Conservation (phyloP, 768 basidiomycete species). For the Phaeotremella skinneri region DNA sequence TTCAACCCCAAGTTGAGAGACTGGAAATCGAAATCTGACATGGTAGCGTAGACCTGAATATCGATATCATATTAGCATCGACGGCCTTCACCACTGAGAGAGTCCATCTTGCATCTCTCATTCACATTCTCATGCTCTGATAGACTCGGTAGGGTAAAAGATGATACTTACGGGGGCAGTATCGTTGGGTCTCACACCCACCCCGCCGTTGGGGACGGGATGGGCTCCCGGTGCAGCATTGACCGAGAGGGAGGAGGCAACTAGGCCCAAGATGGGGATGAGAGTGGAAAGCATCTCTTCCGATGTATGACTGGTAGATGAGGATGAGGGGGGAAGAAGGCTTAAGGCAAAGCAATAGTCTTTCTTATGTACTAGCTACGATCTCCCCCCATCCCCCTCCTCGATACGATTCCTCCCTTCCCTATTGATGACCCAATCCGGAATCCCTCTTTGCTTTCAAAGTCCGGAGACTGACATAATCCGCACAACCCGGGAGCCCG, state of each 20-base stretch:
- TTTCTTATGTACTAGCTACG: too few relatives aligned
- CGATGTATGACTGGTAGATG: neutral
- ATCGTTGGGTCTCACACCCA: constrained; percentile 47
- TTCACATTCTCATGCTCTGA: neutral
- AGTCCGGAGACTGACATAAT: too few relatives aligned
- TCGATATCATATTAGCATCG: constrained; percentile 31
- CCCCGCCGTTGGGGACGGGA: constrained; percentile 41
- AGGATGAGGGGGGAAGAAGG: neutral
- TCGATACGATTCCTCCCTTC: too few relatives aligned
- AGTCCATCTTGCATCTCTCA: too few relatives aligned
- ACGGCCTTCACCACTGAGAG: too few relatives aligned
- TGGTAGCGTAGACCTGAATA: constrained; percentile 11
- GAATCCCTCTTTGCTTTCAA: too few relatives aligned
- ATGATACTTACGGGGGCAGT: constrained; percentile 35
- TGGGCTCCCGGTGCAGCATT: constrained; percentile 36
- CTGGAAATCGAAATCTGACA: constrained; percentile 55
- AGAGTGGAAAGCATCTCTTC: neutral
- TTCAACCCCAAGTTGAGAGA: constrained; percentile 61
- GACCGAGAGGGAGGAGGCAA: constrained; percentile 24
- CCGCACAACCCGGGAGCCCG: too few relatives aligned
- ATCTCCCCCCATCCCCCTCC: too few relatives aligned
- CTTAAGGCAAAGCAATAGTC: neutral
- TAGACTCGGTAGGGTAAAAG: neutral
- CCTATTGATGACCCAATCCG: too few relatives aligned
- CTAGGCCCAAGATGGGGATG: constrained; percentile 16